Evolutionary conservation across 1,284 basidiomycete genomes (phyloP).

Genomic region (Termitomyces sp.): DNA sequence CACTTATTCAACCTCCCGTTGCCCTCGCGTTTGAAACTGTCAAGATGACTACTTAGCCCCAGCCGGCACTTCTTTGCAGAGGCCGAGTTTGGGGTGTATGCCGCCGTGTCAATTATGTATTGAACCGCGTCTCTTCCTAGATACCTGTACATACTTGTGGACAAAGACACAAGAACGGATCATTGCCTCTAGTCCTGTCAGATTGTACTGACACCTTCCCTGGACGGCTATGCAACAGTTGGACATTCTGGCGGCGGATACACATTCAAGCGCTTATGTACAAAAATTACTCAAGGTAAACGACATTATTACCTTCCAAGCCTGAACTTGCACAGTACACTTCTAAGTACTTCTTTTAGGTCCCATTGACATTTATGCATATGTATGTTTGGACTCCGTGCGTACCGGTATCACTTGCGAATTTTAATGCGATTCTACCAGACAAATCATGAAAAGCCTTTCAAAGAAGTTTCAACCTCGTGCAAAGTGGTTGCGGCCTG

Average conservation of each 20-base stretch:
- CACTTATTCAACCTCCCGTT: background rate
- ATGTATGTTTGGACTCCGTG: background rate
- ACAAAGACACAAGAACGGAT: conserved; percentile 5
- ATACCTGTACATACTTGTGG: background rate
- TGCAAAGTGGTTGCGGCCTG: background rate
- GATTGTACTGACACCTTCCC: background rate
- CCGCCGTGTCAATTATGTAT: background rate
- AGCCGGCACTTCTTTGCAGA: background rate
- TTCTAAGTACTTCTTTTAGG: background rate
- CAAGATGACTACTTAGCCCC: background rate
- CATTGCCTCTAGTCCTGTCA: background rate
- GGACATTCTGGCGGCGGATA: background rate
- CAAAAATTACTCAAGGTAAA: background rate
- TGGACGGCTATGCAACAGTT: background rate
- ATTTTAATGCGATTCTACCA: background rate
- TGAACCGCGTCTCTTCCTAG: background rate
- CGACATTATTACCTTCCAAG: background rate
- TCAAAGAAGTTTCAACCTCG: background rate
- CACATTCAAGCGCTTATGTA: background rate
- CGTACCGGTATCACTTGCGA: background rate
- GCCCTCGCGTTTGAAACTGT: conserved; percentile 2
- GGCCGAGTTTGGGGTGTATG: background rate
- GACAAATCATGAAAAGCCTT: too few relatives aligned
- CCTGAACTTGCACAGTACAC: background rate
- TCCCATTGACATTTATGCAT: too few relatives aligned